Evolutionary conservation across 2,329 filamentous ascomycete genomes (phyloP).

Genomic region (Phialocephala subalpina): DNA sequence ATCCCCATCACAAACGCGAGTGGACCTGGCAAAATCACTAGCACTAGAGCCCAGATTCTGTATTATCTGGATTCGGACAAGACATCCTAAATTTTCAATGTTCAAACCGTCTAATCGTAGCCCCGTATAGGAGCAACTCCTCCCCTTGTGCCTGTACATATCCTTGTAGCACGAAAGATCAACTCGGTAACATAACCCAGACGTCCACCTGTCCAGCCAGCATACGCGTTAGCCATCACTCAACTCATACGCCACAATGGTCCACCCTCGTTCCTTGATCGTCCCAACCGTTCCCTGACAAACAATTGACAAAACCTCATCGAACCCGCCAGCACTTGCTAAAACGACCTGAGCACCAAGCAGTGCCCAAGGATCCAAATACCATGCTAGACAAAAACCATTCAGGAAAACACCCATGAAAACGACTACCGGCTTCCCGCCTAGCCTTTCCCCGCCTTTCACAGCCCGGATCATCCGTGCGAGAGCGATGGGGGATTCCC

Average conservation of each 20-base stretch:
- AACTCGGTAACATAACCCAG: too few species aligned
- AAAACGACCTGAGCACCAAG: too few species aligned
- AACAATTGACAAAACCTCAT: not conserved
- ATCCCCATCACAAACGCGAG: not conserved
- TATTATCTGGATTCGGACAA: constrained; percentile 2
- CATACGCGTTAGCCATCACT: too few species aligned
- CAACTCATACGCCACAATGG: too few species aligned
- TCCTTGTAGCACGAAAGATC: too few species aligned
- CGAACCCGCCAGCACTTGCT: too few species aligned
- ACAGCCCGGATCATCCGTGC: not conserved
- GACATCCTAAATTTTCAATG: not conserved
- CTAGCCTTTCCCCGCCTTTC: too few species aligned
- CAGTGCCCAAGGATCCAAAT: too few species aligned
- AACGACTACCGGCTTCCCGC: too few species aligned
- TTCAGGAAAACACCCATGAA: not conserved
- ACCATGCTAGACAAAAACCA: too few species aligned
- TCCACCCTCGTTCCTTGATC: too few species aligned
- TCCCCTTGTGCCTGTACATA: not conserved
- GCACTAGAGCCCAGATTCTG: not conserved
- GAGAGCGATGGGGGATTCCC: not conserved
- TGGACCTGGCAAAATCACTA: not conserved
- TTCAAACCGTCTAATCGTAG: not conserved
- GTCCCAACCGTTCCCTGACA: not conserved
- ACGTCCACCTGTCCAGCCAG: too few species aligned
- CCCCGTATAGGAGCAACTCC: constrained; percentile 2